Conservation (phyloP, 305 asterid species). For the Solanum chacoense region DNA sequence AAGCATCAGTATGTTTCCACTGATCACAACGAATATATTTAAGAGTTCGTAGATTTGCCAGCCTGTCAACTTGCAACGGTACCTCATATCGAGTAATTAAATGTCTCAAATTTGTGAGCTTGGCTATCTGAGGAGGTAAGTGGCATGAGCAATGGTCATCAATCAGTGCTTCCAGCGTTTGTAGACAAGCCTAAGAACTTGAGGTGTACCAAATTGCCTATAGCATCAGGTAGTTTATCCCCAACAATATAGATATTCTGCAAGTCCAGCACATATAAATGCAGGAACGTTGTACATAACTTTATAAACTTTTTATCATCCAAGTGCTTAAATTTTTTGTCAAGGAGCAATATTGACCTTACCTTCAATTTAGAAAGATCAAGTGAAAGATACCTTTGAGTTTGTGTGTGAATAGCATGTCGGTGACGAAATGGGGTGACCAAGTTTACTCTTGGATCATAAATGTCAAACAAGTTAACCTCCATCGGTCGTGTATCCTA, state of each 20-base stretch:
- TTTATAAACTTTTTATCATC: not conserved
- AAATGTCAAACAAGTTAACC: not conserved
- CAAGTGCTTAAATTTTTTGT: not conserved
- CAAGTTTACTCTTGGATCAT: not conserved
- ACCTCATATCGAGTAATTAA: not conserved
- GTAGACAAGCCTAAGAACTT: slow-evolving; percentile 6
- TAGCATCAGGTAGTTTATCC: not conserved
- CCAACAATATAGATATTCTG: not conserved
- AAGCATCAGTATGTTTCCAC: slow-evolving; percentile 2
- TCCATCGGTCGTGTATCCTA: slow-evolving; percentile 5
- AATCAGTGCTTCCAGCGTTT: not conserved
- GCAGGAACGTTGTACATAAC: not conserved
- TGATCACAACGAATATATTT: not conserved
- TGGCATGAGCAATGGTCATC: accelerated
- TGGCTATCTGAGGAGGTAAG: not conserved
- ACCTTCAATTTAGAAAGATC: not conserved
- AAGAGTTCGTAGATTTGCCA: slow-evolving; percentile 1
- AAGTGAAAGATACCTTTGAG: not conserved
- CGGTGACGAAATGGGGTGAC: not conserved
- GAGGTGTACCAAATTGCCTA: slow-evolving; percentile 7
- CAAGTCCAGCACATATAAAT: not conserved
- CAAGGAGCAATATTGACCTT: not conserved
- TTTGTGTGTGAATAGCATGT: not conserved
- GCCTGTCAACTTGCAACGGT: not conserved
- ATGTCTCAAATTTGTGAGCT: slow-evolving; percentile 5